A percentile compares a stretch with the other conserved stretches of the same genome.
Conservation (phyloP, 192 early-diverging fungal species). For the Coemansia sp. region DNA sequence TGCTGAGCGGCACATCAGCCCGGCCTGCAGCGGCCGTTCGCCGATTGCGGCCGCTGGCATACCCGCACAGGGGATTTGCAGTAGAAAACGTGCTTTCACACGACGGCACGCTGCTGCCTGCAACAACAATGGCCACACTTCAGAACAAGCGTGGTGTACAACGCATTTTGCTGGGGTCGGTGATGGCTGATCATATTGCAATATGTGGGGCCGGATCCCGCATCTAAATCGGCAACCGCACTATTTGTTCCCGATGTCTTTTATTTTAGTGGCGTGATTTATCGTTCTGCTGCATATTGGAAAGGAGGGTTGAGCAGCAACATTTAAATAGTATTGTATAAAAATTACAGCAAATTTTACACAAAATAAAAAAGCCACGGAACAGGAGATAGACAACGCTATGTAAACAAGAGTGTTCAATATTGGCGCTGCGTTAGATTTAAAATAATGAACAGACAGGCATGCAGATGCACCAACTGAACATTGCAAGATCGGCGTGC, state of each 20-base stretch:
- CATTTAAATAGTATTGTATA: not conserved
- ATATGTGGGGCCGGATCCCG: constrained; percentile 16
- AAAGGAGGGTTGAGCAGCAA: too few species aligned
- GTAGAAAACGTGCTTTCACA: constrained; percentile 35
- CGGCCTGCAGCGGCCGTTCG: constrained; percentile 34
- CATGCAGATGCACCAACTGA: not conserved
- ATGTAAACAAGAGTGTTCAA: not conserved
- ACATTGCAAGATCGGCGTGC: not conserved
- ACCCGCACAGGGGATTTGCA: constrained; percentile 19
- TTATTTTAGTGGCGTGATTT: too few species aligned
- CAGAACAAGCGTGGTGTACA: constrained; percentile 23
- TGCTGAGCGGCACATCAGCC: constrained; percentile 30
- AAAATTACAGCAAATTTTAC: not conserved
- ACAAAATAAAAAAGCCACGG: not conserved
- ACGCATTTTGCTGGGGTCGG: constrained; percentile 43
- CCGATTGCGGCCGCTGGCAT: constrained; percentile 21
- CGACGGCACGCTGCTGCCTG: constrained; percentile 37
- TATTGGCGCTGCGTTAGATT: not conserved
- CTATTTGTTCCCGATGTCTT: not conserved
- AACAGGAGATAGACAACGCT: not conserved
- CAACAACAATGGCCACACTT: constrained; percentile 34
- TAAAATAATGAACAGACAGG: not conserved
- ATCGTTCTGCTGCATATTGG: too few species aligned
- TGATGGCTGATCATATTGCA: constrained; percentile 50
- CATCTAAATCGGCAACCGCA: not conserved